Evolutionary conservation across 2,329 filamentous ascomycete genomes (phyloP).

Genomic region (Endoconidiophora laricicola): DNA sequence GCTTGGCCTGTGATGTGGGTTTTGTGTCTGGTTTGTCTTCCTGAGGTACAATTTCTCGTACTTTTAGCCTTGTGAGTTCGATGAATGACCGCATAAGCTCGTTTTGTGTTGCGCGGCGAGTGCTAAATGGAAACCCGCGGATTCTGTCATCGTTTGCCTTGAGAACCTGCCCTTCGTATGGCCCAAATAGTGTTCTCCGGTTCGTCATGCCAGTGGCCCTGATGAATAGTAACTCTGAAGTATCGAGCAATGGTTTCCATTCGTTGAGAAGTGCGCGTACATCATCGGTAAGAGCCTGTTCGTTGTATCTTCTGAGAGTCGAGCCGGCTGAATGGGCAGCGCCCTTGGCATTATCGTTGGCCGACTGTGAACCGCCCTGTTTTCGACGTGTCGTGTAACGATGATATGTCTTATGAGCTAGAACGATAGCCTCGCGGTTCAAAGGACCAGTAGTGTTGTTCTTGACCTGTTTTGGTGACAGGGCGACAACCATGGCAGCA

Average conservation of each 20-base stretch:
- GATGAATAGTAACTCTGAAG: slow-evolving; percentile 71
- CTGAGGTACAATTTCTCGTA: slow-evolving; percentile 58
- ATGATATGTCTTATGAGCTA: slow-evolving; percentile 96
- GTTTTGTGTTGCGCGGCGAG: slow-evolving; percentile 75
- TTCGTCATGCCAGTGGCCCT: slow-evolving; percentile 80
- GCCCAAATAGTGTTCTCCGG: slow-evolving; percentile 71
- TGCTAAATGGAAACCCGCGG: slow-evolving; percentile 84
- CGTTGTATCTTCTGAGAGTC: slow-evolving; percentile 80
- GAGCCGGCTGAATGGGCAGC: slow-evolving; percentile 88
- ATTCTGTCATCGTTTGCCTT: slow-evolving; percentile 62
- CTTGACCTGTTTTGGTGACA: slow-evolving; percentile 57
- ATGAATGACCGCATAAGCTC: slow-evolving; percentile 91
- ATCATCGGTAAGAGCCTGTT: slow-evolving; percentile 76
- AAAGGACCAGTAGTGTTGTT: slow-evolving; percentile 54
- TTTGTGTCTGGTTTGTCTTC: slow-evolving; percentile 30
- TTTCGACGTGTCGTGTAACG: slow-evolving; percentile 91
- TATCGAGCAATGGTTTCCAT: slow-evolving; percentile 77
- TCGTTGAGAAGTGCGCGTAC: slow-evolving; percentile 64
- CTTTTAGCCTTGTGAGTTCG: slow-evolving; percentile 80
- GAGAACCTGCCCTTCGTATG: slow-evolving; percentile 77
- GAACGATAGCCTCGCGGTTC: slow-evolving; percentile 69
- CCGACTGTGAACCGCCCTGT: slow-evolving; percentile 86
- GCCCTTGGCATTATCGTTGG: slow-evolving; percentile 87
- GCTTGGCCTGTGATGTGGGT: slow-evolving; percentile 19
- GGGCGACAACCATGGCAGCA: slow-evolving; percentile 84